Evolutionary conservation across 306 rosid species (phyloP).

Genomic region (Acacia melanoxylon): DNA sequence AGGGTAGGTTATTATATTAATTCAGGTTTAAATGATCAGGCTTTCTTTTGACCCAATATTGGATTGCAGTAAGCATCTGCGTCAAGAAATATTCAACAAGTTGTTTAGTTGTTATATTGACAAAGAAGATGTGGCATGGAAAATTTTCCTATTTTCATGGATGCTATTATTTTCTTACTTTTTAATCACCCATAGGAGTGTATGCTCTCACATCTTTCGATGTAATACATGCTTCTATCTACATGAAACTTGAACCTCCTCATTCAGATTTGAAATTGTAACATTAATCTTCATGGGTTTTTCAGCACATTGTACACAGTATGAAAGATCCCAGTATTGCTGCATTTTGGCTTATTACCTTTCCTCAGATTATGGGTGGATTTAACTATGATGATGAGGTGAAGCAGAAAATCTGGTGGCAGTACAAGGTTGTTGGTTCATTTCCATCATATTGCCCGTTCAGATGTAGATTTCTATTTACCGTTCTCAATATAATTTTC

Average conservation of each 20-base stretch:
- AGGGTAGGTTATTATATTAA: not conserved
- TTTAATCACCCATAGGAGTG: conserved; percentile 8
- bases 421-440: conserved; percentile 70
- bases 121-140: not conserved
- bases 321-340: conserved; percentile 98
- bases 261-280: conserved; percentile 35
- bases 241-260: conserved; percentile 11
- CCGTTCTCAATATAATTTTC: conserved; percentile 10
- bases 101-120: not conserved
- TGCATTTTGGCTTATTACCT: conserved; percentile 89
- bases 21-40: not conserved
- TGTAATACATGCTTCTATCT: not conserved
- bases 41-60: not conserved
- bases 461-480: conserved; percentile 8
- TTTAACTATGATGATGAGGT: conserved; percentile 75
- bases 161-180: conserved; percentile 7
- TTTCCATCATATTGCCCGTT: conserved; percentile 26
- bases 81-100: not conserved
- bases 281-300: conserved; percentile 17
- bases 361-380: conserved; percentile 89
- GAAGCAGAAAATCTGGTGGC: conserved; percentile 91
- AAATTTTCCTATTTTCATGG: not conserved
- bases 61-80: not conserved
- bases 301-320: conserved; percentile 86
- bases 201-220: conserved; percentile 11